These are phyloP conservation scores for Beauveria asiatica DNA, from an alignment of 2,329 filamentous ascomycete species.

Conservation along the genomic window DNA sequence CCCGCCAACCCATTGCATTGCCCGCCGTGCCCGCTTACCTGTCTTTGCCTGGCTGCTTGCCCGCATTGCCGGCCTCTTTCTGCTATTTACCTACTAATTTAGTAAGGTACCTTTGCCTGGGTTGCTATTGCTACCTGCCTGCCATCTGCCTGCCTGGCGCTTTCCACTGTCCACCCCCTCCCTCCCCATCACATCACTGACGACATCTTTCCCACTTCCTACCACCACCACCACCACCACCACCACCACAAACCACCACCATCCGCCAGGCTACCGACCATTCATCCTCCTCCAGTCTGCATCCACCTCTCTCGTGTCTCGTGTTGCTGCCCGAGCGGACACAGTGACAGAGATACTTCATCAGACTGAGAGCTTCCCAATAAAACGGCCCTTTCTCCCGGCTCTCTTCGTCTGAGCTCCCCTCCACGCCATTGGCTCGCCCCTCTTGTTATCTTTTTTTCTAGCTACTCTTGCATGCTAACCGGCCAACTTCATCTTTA, in stretches of 20 bases:
- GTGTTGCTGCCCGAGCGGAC: slow-evolving; percentile 5
- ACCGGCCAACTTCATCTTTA: background rate
- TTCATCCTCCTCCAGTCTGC: background rate
- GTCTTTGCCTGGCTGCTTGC: background rate
- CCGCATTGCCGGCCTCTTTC: background rate
- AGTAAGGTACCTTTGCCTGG: background rate
- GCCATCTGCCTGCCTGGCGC: background rate
- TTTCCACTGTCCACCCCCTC: background rate
- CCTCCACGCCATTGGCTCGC: background rate
- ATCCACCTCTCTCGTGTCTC: background rate
- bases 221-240: background rate
- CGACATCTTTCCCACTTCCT: slow-evolving; percentile 26
- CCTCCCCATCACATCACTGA: slow-evolving; percentile 28
- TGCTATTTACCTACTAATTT: background rate
- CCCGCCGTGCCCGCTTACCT: too few species aligned
- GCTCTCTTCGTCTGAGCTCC: background rate
- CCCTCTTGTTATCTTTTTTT: slow-evolving; percentile 10
- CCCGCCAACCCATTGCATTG: too few species aligned
- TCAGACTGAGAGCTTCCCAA: background rate
- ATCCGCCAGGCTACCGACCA: background rate
- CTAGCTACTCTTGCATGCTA: background rate
- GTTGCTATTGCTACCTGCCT: background rate
- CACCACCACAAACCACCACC: slow-evolving; percentile 6
- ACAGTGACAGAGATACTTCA: background rate
- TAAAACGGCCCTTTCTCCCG: background rate